A percentile compares a stretch with the other conserved stretches of the same genome.
These are phyloP conservation scores for Colletotrichum tropicicola DNA, from an alignment of 2,329 filamentous ascomycete genomes.

Conservation along the genomic window DNA sequence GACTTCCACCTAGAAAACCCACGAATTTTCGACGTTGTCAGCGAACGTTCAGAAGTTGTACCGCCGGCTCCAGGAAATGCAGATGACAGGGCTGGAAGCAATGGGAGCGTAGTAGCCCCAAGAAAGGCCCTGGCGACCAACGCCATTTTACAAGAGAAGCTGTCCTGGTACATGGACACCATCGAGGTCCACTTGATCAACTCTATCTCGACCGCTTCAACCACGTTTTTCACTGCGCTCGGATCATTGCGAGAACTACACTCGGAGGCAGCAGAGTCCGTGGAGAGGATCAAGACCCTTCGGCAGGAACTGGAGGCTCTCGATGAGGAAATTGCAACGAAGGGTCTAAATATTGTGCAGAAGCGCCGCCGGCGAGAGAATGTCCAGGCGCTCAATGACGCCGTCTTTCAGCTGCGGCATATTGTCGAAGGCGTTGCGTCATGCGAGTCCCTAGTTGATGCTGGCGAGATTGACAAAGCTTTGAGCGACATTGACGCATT, in stretches of 20 bases:
- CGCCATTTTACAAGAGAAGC: conserved; percentile 95
- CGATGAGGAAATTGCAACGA: conserved; percentile 87
- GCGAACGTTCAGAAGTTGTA: conserved; percentile 97
- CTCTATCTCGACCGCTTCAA: conserved; percentile 94
- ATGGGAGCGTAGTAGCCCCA: conserved; percentile 67
- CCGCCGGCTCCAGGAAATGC: conserved; percentile 64
- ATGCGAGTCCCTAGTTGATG: conserved; percentile 85
- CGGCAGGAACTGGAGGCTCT: conserved; percentile 82
- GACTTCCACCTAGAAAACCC: conserved; percentile 96
- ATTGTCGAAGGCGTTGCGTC: conserved; percentile 78
- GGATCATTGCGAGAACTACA: conserved; percentile 92
- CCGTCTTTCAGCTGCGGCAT: conserved; percentile 82
- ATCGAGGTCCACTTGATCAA: conserved; percentile 97
- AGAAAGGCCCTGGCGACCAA: conserved; percentile 94
- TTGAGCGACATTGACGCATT: conserved; percentile 80
- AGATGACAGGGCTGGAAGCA: conserved; percentile 63
- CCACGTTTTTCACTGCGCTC: conserved; percentile 94
- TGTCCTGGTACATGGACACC: conserved; percentile 99
- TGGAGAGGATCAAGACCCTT: conserved; percentile 83
- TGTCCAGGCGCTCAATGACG: conserved; percentile 80
- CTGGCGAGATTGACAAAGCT: conserved; percentile 83
- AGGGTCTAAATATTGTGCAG: conserved; percentile 85
- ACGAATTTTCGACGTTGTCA: conserved; percentile 94
- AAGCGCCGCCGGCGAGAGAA: conserved; percentile 86
- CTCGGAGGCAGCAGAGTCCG: conserved; percentile 90